phyloP scores from a whole-genome alignment of 495 filamentous ascomycete species.

The Neurospora sp. region DNA sequence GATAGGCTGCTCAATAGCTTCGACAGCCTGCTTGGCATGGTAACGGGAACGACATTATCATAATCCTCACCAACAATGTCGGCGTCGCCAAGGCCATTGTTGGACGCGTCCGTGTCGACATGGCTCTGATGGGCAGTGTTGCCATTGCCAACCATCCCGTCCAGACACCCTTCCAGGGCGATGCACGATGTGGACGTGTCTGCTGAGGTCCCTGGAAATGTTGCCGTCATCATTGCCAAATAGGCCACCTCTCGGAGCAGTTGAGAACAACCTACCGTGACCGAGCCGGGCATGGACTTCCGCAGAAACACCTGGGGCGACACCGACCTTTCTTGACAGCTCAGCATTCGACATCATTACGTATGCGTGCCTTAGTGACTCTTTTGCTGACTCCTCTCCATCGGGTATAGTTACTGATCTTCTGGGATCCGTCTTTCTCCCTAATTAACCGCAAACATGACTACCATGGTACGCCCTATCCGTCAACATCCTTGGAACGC shows the following conservation, averaged over 20 bases:
- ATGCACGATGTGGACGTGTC: neutral
- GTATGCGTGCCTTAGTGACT: neutral
- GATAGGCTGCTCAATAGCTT: neutral
- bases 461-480: conserved; percentile 36
- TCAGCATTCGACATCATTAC: neutral
- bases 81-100: neutral
- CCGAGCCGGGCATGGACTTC: neutral
- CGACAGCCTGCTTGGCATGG: neutral
- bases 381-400: neutral
- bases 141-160: neutral
- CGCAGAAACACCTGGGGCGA: neutral
- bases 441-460: conserved; percentile 26
- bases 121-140: neutral
- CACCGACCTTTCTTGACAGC: neutral
- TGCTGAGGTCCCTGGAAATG: neutral
- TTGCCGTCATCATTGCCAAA: neutral
- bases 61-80: neutral
- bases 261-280: neutral
- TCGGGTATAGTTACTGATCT: neutral
- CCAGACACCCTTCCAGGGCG: neutral
- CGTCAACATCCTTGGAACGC: neutral
- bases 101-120: neutral
- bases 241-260: neutral
- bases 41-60: neutral
- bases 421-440: neutral